Base-by-base conservation (phyloP, 148 eudicot genomes). In the Camellia sinensis region DNA sequence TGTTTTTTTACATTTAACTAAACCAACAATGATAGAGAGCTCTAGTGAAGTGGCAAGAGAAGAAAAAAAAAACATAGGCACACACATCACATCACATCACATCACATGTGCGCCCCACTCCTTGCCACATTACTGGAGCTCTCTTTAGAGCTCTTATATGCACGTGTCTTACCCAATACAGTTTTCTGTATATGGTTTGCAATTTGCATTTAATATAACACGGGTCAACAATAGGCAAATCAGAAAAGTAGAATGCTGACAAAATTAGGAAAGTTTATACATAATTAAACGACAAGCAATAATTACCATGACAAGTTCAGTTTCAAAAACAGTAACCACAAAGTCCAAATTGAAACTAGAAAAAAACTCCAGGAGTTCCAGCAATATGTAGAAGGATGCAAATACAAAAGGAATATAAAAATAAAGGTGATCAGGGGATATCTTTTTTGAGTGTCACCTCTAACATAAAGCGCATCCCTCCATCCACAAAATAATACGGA, bases 401-500 rank as follows among this genome's bases (percentile, higher is more conserved):
- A 44, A 59, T 50, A 19, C 9, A 45, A 73, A 63, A 62, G 43
- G 7, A 44, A 19, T 6, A 57, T 68, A 44, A 48, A 3, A 48
- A 2, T n/a, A 64, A 50, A 72, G 7, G 41, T 72, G 7, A 50
- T 11, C 43, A 43, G n/a, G 69, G 12, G 6, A 18, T 63, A 44
- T 45, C 9, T 2, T 9, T 41, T 80, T 69, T 57, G 29, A 81
- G 29, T 43, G 62, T 84, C 88, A 97, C 99, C 99, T 94, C 92
- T 86, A 97, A 86, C 83, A 97, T 87, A 86, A 89, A 97, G 76
- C 87, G 91, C 99, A 97, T 92, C 80, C 99, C 99, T 81, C 99
- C 99, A 85, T 97, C 99, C 78, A 97, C 98, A 84, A 97, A 97
- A 86, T 92, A 89, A 81, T 87, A 97, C 0, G 99, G 99, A 65